These are phyloP conservation scores for Arthroderma sp. DNA, from an alignment of 2,329 filamentous ascomycete genomes.

Conservation along the genomic window DNA sequence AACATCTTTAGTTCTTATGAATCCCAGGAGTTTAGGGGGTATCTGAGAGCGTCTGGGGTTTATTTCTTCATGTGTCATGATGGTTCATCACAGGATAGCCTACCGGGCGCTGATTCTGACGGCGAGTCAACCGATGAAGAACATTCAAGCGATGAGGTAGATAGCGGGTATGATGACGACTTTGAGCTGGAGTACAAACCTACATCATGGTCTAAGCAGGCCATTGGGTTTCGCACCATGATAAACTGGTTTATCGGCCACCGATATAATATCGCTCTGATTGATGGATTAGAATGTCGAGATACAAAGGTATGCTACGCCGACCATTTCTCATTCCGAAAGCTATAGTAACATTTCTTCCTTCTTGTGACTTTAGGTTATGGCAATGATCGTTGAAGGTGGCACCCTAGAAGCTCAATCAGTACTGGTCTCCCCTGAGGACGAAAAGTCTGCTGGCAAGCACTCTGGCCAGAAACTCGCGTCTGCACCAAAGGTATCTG, in stretches of 20 bases:
- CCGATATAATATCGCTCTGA: slow-evolving; percentile 49
- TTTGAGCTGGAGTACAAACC: slow-evolving; percentile 12
- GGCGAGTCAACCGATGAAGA: slow-evolving; percentile 8
- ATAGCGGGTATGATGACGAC: slow-evolving; percentile 13
- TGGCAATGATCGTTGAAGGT: slow-evolving; percentile 35
- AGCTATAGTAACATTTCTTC: slow-evolving; percentile 3
- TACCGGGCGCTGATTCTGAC: neutral
- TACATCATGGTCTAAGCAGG: neutral
- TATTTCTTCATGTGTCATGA: slow-evolving; percentile 61
- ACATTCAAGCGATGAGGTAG: slow-evolving; percentile 11
- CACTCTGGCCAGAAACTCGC: too few species aligned
- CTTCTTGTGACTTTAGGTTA: slow-evolving; percentile 23
- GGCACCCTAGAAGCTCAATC: slow-evolving; percentile 1
- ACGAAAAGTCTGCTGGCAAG: too few species aligned
- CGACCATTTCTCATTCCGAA: slow-evolving; percentile 1
- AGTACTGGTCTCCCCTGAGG: neutral
- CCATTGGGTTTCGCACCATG: slow-evolving; percentile 28
- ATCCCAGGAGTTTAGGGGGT: slow-evolving; percentile 40
- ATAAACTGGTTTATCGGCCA: slow-evolving; percentile 42
- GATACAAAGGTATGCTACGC: slow-evolving; percentile 45
- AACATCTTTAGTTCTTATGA: slow-evolving; percentile 36
- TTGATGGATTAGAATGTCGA: slow-evolving; percentile 49
- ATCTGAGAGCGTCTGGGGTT: slow-evolving; percentile 41
- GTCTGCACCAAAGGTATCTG: too few species aligned
- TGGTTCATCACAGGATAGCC: slow-evolving; percentile 25